Evolutionary conservation across 345 rosid genomes (phyloP), one percentile per base, ranked within the genome.

Genomic region (Clarkia xantiana): DNA sequence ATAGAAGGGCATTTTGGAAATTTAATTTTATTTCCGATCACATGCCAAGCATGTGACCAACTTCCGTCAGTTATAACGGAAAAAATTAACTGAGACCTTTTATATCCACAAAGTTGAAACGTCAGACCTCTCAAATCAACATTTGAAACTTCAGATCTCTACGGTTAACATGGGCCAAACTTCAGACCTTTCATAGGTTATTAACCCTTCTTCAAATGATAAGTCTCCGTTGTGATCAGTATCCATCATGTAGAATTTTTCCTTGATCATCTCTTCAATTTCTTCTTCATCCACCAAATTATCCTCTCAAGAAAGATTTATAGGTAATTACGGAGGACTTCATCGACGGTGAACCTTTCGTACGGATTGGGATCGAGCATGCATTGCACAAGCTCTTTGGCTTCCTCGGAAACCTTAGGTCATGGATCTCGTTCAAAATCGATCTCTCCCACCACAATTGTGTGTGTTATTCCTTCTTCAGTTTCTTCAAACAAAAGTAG

Each of bases 271-370:
- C 9, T 56, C 55, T 14, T 62, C 76, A 51, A 73, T 40, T n/a
- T n/a, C n/a, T 76, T 81, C 77, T 16, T 86, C 95, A 46, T 73
- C 65, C 5, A 91, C 76, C 57, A 90, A 76, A 58, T 77, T 76
- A 51, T 86, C 84, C n/a, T n/a, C n/a, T n/a, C n/a, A n/a, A n/a
- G n/a, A n/a, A n/a, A n/a, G n/a, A n/a, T n/a, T n/a, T n/a, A n/a
- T n/a, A n/a, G n/a, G n/a, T n/a, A n/a, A n/a, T n/a, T 82, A 86
- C 96, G 79, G 25, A 80, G 80, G 3, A 73, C 94, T 74, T 86
- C 82, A 54, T 73, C 61, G 38, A 78, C 65, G 8, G 84, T 76
- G 34, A 78, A 55, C n/a, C 94, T 54, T 43, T 62, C 60, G 42
- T 69, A 80, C 7, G 89, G 89, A 67, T 83, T 86, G 6, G 81